A percentile compares a stretch with the other conserved stretches of the same genome.
These are phyloP conservation scores for Tylopilus cervinicoccineus DNA, from an alignment of 768 basidiomycete genomes.

Conservation along the genomic window DNA sequence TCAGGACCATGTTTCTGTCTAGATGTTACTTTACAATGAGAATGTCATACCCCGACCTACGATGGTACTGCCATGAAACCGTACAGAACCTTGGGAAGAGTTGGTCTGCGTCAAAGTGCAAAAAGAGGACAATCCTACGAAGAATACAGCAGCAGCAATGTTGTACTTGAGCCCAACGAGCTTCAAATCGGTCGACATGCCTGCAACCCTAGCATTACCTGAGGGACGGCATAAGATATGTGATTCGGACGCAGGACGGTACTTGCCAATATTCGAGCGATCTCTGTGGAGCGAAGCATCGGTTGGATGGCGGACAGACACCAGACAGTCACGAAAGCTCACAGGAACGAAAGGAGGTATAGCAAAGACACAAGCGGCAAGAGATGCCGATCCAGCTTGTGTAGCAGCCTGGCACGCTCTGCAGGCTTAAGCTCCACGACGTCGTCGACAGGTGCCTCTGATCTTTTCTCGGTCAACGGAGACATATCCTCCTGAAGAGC, in stretches of 20 bases:
- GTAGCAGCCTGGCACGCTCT: slow-evolving; percentile 28
- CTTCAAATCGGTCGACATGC: slow-evolving; percentile 37
- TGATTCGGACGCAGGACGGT: not conserved
- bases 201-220: slow-evolving; percentile 44
- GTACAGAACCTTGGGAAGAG: slow-evolving; percentile 31
- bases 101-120: not conserved
- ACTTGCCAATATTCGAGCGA: slow-evolving; percentile 43
- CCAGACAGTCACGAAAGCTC: slow-evolving; percentile 13
- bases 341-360: slow-evolving; percentile 45
- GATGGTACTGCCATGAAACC: slow-evolving; percentile 34
- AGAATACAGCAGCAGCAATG: slow-evolving; percentile 37
- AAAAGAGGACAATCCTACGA: slow-evolving; percentile 14
- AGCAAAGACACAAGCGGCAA: slow-evolving; percentile 42
- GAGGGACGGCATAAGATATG: not conserved
- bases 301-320: too few relatives aligned
- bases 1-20: slow-evolving; percentile 34
- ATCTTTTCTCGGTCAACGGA: too few relatives aligned
- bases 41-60: slow-evolving; percentile 18
- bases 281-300: slow-evolving; percentile 28
- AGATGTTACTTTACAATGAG: not conserved
- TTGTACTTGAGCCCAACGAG: slow-evolving; percentile 34
- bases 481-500: too few relatives aligned
- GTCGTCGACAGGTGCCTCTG: not conserved
- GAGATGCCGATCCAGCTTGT: slow-evolving; percentile 43
- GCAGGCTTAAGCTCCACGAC: slow-evolving; percentile 6